Conservation (phyloP, 306 rosid species). For the Acacia melanoxylon region DNA sequence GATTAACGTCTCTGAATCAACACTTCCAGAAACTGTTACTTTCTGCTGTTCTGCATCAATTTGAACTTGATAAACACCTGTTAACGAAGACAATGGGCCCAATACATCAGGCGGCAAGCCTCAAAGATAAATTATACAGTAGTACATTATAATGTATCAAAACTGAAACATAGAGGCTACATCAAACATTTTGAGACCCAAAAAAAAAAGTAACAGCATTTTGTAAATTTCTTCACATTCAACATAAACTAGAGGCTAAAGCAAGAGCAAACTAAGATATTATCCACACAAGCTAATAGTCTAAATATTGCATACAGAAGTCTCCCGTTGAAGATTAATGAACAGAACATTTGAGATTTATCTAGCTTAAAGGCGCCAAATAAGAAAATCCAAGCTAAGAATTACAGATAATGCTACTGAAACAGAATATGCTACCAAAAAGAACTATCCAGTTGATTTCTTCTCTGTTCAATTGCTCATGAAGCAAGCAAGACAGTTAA, state of each 20-base stretch:
- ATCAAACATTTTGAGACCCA: neutral
- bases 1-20: conserved; percentile 74
- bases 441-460: neutral
- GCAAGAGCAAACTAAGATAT: neutral
- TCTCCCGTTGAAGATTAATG: neutral
- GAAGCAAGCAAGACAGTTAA: conserved; percentile 5
- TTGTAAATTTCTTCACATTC: neutral
- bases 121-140: neutral
- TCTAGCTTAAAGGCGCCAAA: neutral
- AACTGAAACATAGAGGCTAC: neutral
- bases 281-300: neutral
- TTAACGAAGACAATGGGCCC: neutral
- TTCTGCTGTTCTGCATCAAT: conserved; percentile 82
- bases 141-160: neutral
- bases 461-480: neutral
- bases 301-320: neutral
- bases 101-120: neutral
- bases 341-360: neutral
- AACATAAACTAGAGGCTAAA: neutral
- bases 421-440: neutral
- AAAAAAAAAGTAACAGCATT: no score
- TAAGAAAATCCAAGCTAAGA: neutral
- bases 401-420: conserved; percentile 1
- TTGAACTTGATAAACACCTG: conserved; percentile 84
- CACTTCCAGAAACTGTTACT: conserved; percentile 78